Base-by-base conservation (phyloP, 1,284 basidiomycete species). In the Puccinia triticina region DNA sequence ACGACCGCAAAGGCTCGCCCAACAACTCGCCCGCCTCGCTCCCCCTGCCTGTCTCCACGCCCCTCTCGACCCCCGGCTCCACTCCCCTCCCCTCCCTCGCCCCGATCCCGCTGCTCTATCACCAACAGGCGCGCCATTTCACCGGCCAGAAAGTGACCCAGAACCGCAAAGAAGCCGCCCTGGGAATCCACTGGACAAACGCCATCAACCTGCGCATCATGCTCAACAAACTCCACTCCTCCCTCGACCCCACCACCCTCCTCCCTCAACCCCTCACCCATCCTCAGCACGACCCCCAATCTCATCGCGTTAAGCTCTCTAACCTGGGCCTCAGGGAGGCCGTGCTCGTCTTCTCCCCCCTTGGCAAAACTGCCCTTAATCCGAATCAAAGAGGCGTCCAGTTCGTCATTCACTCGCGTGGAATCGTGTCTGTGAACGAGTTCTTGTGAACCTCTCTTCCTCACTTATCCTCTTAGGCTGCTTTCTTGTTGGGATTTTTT, bases 131-230 rank as follows among this genome's bases (percentile, higher is more conserved):
- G 0, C 90, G 90, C 7, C 92, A 92, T 90, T 96, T 96, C 86
- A 87, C 86, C 1, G 90, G 90, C 50, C 71, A 72, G 29, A 90
- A 92, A 50, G 88, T 81, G 85, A 90, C 50, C 88, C 64, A 61
- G 0, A 89, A 61, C 89, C 90, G 61, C 10, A 94, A 94, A 85
- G 93, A 95, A 87, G 94, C 93, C 0, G 91, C 90, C 55, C 88
- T 98, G 1, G 95, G 95, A 0, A 91, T 96, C 73, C 91, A 92
- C 1, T 98, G 95, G 95, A 92, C 94, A 12, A 96, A 96, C 86
- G 92, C 93, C 83, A 89, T 97, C 83, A 95, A 95, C 84, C 89
- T 89, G 3, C 90, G 95, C 16, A 90, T 97, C 80, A 92, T 96
- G 90, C 89, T 96, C 71, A 91, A 90, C 69, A 90, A 93, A 66